phyloP scores from a whole-genome alignment of 306 rosid genomes.

The Erythrophleum fordii region DNA sequence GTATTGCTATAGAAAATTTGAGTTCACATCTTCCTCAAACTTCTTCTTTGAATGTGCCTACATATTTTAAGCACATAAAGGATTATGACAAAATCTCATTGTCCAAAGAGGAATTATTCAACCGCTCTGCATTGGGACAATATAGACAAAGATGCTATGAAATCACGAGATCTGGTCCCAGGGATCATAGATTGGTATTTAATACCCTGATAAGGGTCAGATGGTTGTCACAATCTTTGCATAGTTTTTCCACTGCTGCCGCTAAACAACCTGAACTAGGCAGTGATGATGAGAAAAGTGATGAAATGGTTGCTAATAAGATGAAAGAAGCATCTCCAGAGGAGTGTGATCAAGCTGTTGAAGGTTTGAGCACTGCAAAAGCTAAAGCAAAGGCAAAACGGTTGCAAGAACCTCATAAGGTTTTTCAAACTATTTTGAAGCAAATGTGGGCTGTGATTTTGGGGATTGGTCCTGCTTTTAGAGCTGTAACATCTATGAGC shows the following conservation, averaged over 20 bases:
- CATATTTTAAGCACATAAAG: slow-evolving; percentile 1
- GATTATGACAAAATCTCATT: slow-evolving; percentile 22
- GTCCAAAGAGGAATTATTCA: slow-evolving; percentile 26
- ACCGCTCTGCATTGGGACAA: slow-evolving; percentile 36
- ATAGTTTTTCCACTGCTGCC: slow-evolving; percentile 54
- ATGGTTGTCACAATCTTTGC: slow-evolving; percentile 50
- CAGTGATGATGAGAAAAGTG: slow-evolving; percentile 50
- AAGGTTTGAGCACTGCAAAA: slow-evolving; percentile 77
- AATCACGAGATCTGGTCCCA: slow-evolving; percentile 11
- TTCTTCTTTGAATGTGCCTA: not conserved
- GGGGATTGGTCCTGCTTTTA: slow-evolving; percentile 86
- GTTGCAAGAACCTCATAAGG: slow-evolving; percentile 59
- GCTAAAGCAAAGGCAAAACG: slow-evolving; percentile 90
- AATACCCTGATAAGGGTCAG: slow-evolving; percentile 42
- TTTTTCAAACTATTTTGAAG: slow-evolving; percentile 46
- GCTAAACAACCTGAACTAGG: slow-evolving; percentile 50
- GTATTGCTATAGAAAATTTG: slow-evolving; percentile 29
- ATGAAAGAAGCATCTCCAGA: slow-evolving; percentile 88
- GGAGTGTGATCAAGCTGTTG: slow-evolving; percentile 95
- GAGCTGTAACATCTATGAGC: slow-evolving; percentile 86
- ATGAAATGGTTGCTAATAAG: slow-evolving; percentile 51
- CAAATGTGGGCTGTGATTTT: slow-evolving; percentile 60
- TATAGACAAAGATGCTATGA: slow-evolving; percentile 28
- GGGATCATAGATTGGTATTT: slow-evolving; percentile 28
- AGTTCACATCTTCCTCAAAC: slow-evolving; percentile 36